Conservation (phyloP, 192 early-diverging fungal species). For the Mortierella antarctica region DNA sequence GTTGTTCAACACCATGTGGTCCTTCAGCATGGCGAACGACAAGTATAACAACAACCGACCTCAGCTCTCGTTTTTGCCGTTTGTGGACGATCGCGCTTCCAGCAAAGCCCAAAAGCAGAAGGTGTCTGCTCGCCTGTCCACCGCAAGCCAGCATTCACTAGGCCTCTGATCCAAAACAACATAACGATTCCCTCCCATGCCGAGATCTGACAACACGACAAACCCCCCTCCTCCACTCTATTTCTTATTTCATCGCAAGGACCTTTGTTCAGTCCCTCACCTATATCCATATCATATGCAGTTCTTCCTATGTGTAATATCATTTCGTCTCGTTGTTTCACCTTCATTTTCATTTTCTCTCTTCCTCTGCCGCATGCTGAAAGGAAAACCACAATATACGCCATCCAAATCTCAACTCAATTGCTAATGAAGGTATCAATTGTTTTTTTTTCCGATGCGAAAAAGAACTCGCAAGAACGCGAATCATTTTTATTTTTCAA, state of each 20-base stretch:
- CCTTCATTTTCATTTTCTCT: neutral
- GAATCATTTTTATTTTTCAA: slow-evolving; percentile 19
- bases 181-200: no score
- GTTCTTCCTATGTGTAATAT: no score
- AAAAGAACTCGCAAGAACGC: neutral
- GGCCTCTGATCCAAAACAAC: neutral
- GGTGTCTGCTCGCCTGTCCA: neutral
- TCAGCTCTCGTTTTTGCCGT: slow-evolving; percentile 32
- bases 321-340: neutral
- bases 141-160: neutral
- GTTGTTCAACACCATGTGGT: slow-evolving; percentile 16
- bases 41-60: slow-evolving; percentile 29
- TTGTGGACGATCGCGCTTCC: slow-evolving; percentile 25
- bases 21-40: slow-evolving; percentile 26
- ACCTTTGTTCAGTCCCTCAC: no score
- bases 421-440: neutral
- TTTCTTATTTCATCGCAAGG: no score
- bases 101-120: slow-evolving; percentile 28
- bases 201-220: no score
- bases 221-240: no score
- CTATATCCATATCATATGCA: no score
- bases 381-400: neutral
- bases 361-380: neutral
- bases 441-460: neutral
- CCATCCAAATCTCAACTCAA: no score